Evolutionary conservation across 257 asterid genomes (phyloP).

Genomic region (Nicotiana sylvestris): DNA sequence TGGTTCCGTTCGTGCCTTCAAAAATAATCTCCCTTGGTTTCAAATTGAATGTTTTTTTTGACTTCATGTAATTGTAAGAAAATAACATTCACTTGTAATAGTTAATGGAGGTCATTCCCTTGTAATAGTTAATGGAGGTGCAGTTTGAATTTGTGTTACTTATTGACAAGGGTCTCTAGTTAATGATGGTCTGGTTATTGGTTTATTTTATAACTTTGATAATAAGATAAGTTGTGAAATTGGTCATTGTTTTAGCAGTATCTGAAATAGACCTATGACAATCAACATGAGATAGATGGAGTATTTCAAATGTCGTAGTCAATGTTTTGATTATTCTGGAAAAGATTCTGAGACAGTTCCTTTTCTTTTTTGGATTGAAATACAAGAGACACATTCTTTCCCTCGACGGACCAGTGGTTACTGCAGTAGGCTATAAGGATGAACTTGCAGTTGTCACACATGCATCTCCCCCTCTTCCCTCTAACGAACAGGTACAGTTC

Average conservation of each 20-base stretch:
- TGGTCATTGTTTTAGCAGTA: background rate
- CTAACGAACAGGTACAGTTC: slow-evolving; percentile 73
- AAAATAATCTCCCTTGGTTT: background rate
- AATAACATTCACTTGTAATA: background rate
- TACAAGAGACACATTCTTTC: slow-evolving; percentile 61
- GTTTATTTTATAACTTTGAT: background rate
- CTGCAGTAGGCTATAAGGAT: slow-evolving; percentile 82
- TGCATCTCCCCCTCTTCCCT: slow-evolving; percentile 73
- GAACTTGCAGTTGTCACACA: slow-evolving; percentile 86
- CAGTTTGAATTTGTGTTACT: background rate
- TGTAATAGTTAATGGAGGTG: background rate
- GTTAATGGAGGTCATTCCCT: background rate
- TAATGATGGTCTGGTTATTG: background rate
- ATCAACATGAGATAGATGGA: background rate
- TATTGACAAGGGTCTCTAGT: background rate
- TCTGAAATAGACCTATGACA: background rate
- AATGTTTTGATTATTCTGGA: background rate
- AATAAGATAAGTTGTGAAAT: background rate
- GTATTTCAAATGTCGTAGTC: background rate
- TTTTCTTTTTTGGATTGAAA: slow-evolving; percentile 22
- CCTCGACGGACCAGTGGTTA: slow-evolving; percentile 93
- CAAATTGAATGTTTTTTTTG: background rate
- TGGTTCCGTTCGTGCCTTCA: background rate
- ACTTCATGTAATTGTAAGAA: background rate
- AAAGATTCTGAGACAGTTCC: background rate